Percentiles rank a stretch among this genome's conserved stretches.
Conservation (phyloP, 176 grass and related monocot genomes). For the Triticum urartu region DNA sequence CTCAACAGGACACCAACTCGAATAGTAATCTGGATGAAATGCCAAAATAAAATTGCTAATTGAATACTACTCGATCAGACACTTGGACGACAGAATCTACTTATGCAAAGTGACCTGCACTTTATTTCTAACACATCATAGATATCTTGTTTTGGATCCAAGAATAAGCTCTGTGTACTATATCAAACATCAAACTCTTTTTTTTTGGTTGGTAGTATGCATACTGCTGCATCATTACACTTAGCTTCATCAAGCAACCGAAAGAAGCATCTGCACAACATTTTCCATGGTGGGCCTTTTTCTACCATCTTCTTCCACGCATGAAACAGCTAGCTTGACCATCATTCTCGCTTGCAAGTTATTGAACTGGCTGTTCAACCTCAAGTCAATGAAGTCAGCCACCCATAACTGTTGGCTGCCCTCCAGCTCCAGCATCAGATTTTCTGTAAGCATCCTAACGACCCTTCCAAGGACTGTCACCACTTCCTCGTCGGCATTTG, state of each 20-base stretch:
- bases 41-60: too few relatives aligned
- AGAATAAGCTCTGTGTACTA: too few relatives aligned
- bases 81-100: too few relatives aligned
- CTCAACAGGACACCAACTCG: too few relatives aligned
- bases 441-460: not conserved
- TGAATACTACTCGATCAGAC: too few relatives aligned
- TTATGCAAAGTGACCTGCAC: too few relatives aligned
- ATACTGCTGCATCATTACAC: too few relatives aligned
- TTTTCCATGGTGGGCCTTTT: not conserved
- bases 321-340: not conserved
- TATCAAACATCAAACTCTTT: too few relatives aligned
- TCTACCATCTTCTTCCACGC: not conserved
- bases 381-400: not conserved
- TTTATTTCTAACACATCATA: too few relatives aligned
- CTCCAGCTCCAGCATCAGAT: not conserved
- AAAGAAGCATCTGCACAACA: not conserved
- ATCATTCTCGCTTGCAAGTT: not conserved
- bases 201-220: too few relatives aligned
- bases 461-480: not conserved
- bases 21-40: too few relatives aligned
- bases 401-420: not conserved
- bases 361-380: not conserved
- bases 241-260: not conserved
- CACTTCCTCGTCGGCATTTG: not conserved
- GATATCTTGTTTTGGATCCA: too few relatives aligned